Evolutionary conservation across 805 yeast species (phyloP).

Genomic region (Metahyphopichia silvanorum): DNA sequence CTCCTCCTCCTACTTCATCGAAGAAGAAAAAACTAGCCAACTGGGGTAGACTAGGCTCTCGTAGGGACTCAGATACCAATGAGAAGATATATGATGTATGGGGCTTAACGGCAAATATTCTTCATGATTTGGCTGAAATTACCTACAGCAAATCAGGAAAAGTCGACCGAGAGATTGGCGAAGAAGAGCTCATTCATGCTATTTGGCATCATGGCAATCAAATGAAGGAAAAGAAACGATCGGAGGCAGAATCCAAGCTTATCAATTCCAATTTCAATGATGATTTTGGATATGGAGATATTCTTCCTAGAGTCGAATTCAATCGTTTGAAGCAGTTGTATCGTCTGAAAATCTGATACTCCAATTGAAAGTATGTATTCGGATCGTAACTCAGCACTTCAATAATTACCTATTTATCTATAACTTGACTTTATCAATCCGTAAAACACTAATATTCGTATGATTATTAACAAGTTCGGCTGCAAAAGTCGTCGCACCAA

Average conservation of each 20-base stretch:
- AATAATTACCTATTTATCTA: no score
- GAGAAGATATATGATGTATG: conserved; percentile 65
- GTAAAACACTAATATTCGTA: no score
- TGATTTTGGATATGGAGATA: conserved; percentile 42
- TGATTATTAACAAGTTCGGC: no score
- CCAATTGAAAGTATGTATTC: no score
- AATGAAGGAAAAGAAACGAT: conserved; percentile 45
- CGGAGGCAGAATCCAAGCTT: conserved; percentile 53
- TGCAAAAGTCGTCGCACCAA: no score
- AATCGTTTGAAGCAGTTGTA: conserved; percentile 41
- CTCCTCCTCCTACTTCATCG: conserved; percentile 1
- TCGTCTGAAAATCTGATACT: no score
- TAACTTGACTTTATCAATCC: no score
- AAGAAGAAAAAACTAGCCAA: conserved; percentile 14
- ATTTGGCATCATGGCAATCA: conserved; percentile 53
- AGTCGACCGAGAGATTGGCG: conserved; percentile 41
- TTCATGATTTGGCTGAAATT: conserved; percentile 66
- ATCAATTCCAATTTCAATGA: conserved; percentile 30
- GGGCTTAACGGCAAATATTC: conserved; percentile 79
- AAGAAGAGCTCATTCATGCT: conserved; percentile 63
- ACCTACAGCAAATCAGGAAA: conserved; percentile 25
- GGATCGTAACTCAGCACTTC: no score
- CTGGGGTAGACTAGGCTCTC: conserved; percentile 41
- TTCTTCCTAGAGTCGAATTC: conserved; percentile 44
- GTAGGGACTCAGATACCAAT: conserved; percentile 36